Percentiles rank a stretch among this genome's conserved stretches.
phyloP scores from a whole-genome alignment of 2,329 filamentous ascomycete species.

The Tolypocladium sp. region DNA sequence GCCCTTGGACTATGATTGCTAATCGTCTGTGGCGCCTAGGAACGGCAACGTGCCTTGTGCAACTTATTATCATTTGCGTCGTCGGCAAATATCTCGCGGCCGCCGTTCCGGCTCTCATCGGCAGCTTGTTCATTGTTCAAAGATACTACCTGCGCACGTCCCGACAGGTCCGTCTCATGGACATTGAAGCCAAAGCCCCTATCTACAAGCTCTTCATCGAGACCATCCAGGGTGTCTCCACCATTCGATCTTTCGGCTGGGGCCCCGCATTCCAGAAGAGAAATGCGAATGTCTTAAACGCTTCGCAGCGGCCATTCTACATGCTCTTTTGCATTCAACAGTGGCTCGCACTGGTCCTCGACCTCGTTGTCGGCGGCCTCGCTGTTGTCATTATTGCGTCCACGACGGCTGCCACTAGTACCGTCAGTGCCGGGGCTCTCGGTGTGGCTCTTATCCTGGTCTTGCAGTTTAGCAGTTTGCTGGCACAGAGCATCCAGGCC shows the following conservation, averaged over 20 bases:
- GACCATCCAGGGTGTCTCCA: slow-evolving; percentile 9
- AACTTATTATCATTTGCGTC: neutral
- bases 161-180: slow-evolving; percentile 17
- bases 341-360: slow-evolving; percentile 38
- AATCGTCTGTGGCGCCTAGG: neutral
- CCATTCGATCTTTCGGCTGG: slow-evolving; percentile 24
- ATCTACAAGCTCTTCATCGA: slow-evolving; percentile 17
- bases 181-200: slow-evolving; percentile 17
- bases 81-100: slow-evolving; percentile 31
- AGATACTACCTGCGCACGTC: slow-evolving; percentile 19
- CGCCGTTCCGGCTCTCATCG: slow-evolving; percentile 21
- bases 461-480: slow-evolving; percentile 16
- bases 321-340: slow-evolving; percentile 37
- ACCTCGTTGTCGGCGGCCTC: slow-evolving; percentile 34
- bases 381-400: slow-evolving; percentile 34
- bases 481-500: slow-evolving; percentile 19
- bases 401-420: slow-evolving; percentile 21
- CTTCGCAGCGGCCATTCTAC: slow-evolving; percentile 21
- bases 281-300: slow-evolving; percentile 19
- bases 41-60: slow-evolving; percentile 9
- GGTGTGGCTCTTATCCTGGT: slow-evolving; percentile 15
- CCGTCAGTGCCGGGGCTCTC: slow-evolving; percentile 17
- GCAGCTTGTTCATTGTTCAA: slow-evolving; percentile 7
- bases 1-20: too few relatives aligned
- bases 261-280: slow-evolving; percentile 6